Conservation (phyloP, 768 basidiomycete species). For the Boletellus sp. region DNA sequence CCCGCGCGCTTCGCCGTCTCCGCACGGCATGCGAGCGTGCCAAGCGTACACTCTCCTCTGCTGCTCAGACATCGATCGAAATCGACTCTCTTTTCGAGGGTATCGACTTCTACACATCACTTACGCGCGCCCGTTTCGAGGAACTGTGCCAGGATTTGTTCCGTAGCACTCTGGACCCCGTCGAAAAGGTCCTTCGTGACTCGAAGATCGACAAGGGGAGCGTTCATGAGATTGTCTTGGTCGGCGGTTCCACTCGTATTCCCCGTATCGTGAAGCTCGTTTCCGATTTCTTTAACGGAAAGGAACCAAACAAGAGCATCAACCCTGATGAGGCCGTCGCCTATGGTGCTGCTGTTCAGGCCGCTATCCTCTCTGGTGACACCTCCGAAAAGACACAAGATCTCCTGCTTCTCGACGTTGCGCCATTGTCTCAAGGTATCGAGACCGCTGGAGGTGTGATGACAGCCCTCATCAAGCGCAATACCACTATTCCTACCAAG, state of each 20-base stretch:
- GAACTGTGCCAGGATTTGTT: constrained; percentile 94
- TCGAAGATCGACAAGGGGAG: constrained; percentile 96
- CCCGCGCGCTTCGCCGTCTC: constrained; percentile 94
- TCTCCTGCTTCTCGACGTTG: constrained; percentile 90
- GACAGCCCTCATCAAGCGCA: constrained; percentile 97
- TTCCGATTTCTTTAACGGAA: constrained; percentile 97
- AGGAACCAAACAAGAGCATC: constrained; percentile 98
- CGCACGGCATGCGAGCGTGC: constrained; percentile 98
- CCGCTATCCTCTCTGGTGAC: constrained; percentile 95
- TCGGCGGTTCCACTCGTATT: constrained; percentile 98
- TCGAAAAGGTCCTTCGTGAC: constrained; percentile 97
- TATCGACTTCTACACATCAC: constrained; percentile 96
- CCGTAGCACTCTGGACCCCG: constrained; percentile 89
- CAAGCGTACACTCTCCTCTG: constrained; percentile 96
- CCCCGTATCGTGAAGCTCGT: constrained; percentile 97
- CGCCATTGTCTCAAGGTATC: constrained; percentile 88
- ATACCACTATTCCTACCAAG: constrained; percentile 98
- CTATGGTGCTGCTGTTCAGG: constrained; percentile 98
- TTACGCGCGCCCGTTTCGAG: constrained; percentile 98
- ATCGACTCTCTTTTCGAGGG: constrained; percentile 98
- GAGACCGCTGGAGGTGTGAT: constrained; percentile 99
- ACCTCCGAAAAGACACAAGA: constrained; percentile 98
- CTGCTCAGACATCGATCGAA: constrained; percentile 94
- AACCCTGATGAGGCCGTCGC: constrained; percentile 99
- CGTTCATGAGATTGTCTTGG: constrained; percentile 96